These are phyloP conservation scores for Ophiostoma sp. DNA, from an alignment of 2,329 filamentous ascomycete species.

Conservation along the genomic window DNA sequence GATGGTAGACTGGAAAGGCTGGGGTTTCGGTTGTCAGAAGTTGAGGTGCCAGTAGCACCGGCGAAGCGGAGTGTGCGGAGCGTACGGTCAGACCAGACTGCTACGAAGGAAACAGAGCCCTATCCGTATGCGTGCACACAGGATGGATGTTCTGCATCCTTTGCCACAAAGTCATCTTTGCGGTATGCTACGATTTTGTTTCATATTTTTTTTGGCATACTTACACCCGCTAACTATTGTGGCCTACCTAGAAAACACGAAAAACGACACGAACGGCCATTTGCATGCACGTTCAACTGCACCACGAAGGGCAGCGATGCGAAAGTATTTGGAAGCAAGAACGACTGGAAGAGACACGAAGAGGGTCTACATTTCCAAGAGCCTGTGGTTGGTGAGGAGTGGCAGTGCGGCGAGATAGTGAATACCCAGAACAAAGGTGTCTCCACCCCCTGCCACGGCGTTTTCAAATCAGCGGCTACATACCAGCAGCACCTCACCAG, in stretches of 20 bases:
- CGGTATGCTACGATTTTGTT: background rate
- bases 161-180: background rate
- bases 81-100: background rate
- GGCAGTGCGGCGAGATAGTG: conserved; percentile 60
- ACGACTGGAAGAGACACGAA: conserved; percentile 92
- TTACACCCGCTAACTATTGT: background rate
- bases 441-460: background rate
- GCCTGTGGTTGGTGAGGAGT: conserved; percentile 44
- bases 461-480: background rate
- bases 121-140: background rate
- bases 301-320: conserved; percentile 34
- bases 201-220: background rate
- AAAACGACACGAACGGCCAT: conserved; percentile 78
- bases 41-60: background rate
- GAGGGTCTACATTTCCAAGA: conserved; percentile 66
- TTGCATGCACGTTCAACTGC: conserved; percentile 66
- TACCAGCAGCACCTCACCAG: conserved; percentile 12
- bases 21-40: background rate
- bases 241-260: conserved; percentile 62
- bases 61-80: background rate
- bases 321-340: conserved; percentile 85
- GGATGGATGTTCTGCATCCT: background rate
- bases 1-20: background rate
- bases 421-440: background rate
- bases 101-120: background rate